Percentiles rank a stretch among this genome's conserved stretches.
Conservation (phyloP, 2,329 filamentous ascomycete species). For the Delphinella strobiligena region DNA sequence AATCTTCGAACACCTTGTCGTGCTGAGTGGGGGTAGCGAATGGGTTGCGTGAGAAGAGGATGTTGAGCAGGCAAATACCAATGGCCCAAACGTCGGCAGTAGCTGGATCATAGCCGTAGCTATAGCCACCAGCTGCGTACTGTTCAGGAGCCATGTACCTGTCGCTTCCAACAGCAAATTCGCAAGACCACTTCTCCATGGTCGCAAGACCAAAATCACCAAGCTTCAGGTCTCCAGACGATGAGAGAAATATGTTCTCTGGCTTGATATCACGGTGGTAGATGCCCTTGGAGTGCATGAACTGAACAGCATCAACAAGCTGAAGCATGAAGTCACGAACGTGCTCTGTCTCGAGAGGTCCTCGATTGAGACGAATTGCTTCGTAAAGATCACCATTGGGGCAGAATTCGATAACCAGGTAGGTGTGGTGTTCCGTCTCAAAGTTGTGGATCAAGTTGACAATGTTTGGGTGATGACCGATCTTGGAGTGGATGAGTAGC, state of each 20-base stretch:
- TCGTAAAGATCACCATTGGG: conserved; percentile 93
- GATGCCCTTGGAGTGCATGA: conserved; percentile 81
- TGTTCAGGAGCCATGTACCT: conserved; percentile 99
- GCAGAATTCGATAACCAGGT: conserved; percentile 91
- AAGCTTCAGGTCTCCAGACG: conserved; percentile 83
- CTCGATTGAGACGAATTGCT: conserved; percentile 79
- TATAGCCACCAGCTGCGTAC: conserved; percentile 66
- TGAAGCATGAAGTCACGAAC: conserved; percentile 96
- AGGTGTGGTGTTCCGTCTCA: conserved; percentile 81
- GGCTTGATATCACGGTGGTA: conserved; percentile 99
- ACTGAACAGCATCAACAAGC: conserved; percentile 77
- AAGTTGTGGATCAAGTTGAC: conserved; percentile 88
- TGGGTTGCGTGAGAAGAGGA: conserved; percentile 91
- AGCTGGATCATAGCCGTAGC: conserved; percentile 72
- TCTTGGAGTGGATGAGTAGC: conserved; percentile 63
- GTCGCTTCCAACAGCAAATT: conserved; percentile 90
- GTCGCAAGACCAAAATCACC: conserved; percentile 94
- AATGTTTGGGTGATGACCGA: conserved; percentile 76
- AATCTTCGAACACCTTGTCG: conserved; percentile 90
- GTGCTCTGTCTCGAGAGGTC: conserved; percentile 88
- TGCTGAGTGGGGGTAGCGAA: conserved; percentile 82
- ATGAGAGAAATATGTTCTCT: conserved; percentile 92
- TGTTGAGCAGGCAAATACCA: conserved; percentile 90
- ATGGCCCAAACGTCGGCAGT: conserved; percentile 96
- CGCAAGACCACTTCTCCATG: conserved; percentile 77